Percentiles rank a stretch among this genome's conserved stretches.
phyloP scores from a whole-genome alignment of 306 rosid species.

The Nissolia schottii region DNA sequence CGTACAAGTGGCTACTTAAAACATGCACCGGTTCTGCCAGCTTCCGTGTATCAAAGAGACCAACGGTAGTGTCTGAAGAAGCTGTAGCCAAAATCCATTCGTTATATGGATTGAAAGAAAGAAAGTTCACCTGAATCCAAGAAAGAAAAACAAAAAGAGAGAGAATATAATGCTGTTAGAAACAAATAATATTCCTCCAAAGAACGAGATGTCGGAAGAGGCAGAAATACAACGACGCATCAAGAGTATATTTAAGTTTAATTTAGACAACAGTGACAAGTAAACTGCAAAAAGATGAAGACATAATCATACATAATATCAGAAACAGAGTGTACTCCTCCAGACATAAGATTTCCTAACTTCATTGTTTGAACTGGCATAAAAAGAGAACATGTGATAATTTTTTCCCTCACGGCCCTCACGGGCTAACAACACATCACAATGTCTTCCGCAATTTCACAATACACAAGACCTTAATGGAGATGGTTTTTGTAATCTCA shows the following conservation, averaged over 20 bases:
- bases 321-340: not conserved
- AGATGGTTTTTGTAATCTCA: not conserved
- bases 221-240: not conserved
- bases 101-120: constrained; percentile 75
- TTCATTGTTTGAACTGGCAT: not conserved
- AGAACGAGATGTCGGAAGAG: not conserved
- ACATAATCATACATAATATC: not conserved
- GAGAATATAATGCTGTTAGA: not conserved
- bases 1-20: constrained; percentile 79
- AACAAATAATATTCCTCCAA: not conserved
- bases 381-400: not conserved
- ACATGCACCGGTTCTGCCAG: constrained; percentile 61
- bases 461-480: not conserved
- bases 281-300: not conserved
- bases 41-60: constrained; percentile 79
- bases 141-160: not conserved
- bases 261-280: not conserved
- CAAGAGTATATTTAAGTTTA: not conserved
- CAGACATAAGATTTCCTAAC: not conserved
- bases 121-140: constrained; percentile 68
- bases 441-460: not conserved
- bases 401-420: not conserved
- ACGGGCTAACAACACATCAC: not conserved
- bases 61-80: constrained; percentile 80
- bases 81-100: constrained; percentile 95